Evolutionary conservation across 108 stramenopile genomes (phyloP), one percentile per base, ranked within the genome.

Genomic region (Nannochloropsis salina): DNA sequence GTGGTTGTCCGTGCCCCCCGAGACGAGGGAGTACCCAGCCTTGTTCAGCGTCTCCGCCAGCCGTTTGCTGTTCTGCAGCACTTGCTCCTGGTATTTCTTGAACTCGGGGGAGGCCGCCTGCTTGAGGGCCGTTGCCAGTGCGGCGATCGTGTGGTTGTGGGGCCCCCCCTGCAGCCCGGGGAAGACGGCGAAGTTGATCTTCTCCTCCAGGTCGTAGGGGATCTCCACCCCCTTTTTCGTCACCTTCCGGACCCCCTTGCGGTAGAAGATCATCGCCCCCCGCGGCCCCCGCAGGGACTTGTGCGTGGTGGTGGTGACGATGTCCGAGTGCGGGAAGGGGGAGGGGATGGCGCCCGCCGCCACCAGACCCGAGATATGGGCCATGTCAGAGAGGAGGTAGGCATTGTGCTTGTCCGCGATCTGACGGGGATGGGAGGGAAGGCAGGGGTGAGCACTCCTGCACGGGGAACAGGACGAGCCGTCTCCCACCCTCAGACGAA

Each of bases 291-390:
- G 93, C 21, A 99, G 93, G 84, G 94, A 94, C 92, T 99, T 99
- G 94, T 99, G 99, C 11, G 98, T 99, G 43, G 99, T 99, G 41
- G 99, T 99, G 44, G 98, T 99, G 20, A 99, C 99, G 80, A 99
- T 97, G 93, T 99, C 99, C 20, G 96, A 92, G 87, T 93, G 94
- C 6, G 95, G 95, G 86, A 99, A 99, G 91, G 98, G 98, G 10
- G 95, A 94, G 9, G 99, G 99, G 80, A 99, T 96, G 47, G 96
- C 96, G 80, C 94, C 93, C 10, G 98, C 97, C 6, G 98, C 92
- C 82, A 99, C 94, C 51, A 99, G 93, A 44, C 99, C 99, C 6
- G 94, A 95, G 92, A 99, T 99, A 94, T 99, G 99, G 31, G 99
- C 99, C 99, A 99, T 99, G 90, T 99, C 99, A 6, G 97, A 92